A percentile compares a stretch with the other conserved stretches of the same genome.
phyloP scores from a whole-genome alignment of 2,329 filamentous ascomycete species.

The Periconia sp. region DNA sequence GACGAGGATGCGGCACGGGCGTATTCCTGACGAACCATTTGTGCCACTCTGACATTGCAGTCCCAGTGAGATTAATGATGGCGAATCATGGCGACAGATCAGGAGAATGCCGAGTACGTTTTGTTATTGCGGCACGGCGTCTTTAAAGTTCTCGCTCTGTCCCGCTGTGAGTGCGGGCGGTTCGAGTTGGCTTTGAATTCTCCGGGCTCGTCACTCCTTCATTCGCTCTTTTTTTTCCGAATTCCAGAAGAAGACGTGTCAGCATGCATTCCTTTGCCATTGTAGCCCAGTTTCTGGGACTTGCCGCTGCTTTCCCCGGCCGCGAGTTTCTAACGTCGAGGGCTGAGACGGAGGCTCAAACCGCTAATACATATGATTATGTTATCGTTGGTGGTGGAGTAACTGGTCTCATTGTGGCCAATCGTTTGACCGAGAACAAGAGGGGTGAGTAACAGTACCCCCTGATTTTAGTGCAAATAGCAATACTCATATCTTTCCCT shows the following conservation, averaged over 20 bases:
- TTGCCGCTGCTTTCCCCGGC: constrained; percentile 19
- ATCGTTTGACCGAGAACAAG: constrained; percentile 35
- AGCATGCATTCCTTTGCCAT: constrained; percentile 27
- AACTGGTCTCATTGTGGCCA: constrained; percentile 37
- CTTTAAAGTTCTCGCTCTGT: too few species aligned
- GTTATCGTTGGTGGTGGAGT: constrained; percentile 40
- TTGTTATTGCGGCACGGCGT: too few species aligned
- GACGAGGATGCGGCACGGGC: too few species aligned
- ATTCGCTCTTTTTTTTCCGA: background rate
- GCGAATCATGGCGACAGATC: too few species aligned
- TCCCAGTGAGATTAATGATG: too few species aligned
- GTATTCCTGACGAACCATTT: too few species aligned
- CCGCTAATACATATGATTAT: constrained; percentile 29
- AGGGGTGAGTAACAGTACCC: constrained; percentile 10
- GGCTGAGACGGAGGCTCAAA: background rate
- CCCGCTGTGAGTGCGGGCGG: too few species aligned
- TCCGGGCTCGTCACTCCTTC: constrained; percentile 4
- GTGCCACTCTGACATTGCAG: too few species aligned
- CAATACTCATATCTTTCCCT: background rate
- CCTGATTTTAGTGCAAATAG: too few species aligned
- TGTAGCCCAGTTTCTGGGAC: constrained; percentile 19
- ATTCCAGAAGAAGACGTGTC: constrained; percentile 2
- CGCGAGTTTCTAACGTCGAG: background rate
- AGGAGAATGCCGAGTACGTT: too few species aligned
- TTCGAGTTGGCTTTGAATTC: background rate